Percentiles rank a stretch among this genome's conserved stretches.
Evolutionary conservation across 2,329 filamentous ascomycete genomes (phyloP).

Genomic region (Chaetomiaceae sp.): DNA sequence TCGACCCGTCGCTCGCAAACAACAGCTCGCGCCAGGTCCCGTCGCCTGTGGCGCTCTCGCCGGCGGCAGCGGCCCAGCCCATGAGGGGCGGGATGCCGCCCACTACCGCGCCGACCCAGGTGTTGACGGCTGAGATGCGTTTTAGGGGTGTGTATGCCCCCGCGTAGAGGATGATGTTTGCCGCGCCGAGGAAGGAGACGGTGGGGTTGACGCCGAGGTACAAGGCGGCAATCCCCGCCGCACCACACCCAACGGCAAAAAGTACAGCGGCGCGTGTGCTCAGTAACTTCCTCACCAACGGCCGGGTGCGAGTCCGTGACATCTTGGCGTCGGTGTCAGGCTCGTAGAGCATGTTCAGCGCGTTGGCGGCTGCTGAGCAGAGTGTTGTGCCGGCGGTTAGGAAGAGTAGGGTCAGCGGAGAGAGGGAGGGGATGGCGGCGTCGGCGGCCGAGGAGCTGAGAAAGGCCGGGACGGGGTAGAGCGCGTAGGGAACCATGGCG

Average conservation of each 20-base stretch:
- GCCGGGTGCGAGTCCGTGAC: slow-evolving; percentile 86
- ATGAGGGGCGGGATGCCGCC: slow-evolving; percentile 93
- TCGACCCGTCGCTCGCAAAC: slow-evolving; percentile 58
- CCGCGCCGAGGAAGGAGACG: slow-evolving; percentile 75
- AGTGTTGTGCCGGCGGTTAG: slow-evolving; percentile 85
- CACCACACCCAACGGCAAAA: slow-evolving; percentile 73
- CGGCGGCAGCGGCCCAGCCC: slow-evolving; percentile 95
- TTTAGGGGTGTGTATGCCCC: slow-evolving; percentile 92
- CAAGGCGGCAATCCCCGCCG: slow-evolving; percentile 65
- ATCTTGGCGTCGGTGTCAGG: slow-evolving; percentile 85
- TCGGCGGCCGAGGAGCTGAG: slow-evolving; percentile 61
- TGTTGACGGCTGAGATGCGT: slow-evolving; percentile 79
- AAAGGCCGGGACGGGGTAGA: slow-evolving; percentile 88
- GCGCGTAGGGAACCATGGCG: slow-evolving; percentile 82
- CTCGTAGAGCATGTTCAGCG: slow-evolving; percentile 97
- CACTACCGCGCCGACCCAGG: slow-evolving; percentile 89
- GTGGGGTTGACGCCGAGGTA: slow-evolving; percentile 94
- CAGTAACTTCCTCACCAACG: slow-evolving; percentile 78
- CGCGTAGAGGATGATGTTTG: slow-evolving; percentile 87
- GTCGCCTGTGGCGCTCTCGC: slow-evolving; percentile 73
- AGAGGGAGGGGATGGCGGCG: slow-evolving; percentile 71
- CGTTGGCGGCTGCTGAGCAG: slow-evolving; percentile 86
- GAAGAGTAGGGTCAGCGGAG: slow-evolving; percentile 86
- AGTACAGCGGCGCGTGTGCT: slow-evolving; percentile 64
- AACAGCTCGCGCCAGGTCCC: slow-evolving; percentile 76